Percentiles rank a stretch among this genome's conserved stretches.
Evolutionary conservation across 495 filamentous ascomycete species (phyloP).

Genomic region (Neurospora intermedia): DNA sequence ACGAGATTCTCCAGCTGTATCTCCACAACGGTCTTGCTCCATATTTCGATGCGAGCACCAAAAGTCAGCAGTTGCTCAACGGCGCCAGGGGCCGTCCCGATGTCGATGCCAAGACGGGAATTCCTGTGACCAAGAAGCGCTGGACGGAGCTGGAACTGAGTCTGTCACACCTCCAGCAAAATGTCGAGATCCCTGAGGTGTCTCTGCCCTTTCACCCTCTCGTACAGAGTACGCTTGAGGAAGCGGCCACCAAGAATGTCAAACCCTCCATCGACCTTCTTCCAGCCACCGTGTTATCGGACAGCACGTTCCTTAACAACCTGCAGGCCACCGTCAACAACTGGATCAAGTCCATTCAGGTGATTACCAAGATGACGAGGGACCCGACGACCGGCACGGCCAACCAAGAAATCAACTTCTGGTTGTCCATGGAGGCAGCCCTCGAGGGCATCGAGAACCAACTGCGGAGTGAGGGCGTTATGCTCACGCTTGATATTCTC

Average conservation of each 20-base stretch:
- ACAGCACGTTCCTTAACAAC: conserved; percentile 86
- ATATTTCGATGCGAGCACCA: conserved; percentile 92
- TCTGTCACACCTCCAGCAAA: conserved; percentile 85
- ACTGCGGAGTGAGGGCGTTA: conserved; percentile 76
- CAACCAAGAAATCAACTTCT: conserved; percentile 96
- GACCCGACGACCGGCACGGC: conserved; percentile 83
- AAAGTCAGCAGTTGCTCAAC: conserved; percentile 59
- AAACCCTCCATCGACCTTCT: conserved; percentile 69
- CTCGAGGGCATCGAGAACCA: conserved; percentile 85
- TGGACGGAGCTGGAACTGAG: conserved; percentile 86
- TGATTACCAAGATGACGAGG: conserved; percentile 87
- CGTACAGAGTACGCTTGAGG: conserved; percentile 71
- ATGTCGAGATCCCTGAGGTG: conserved; percentile 91
- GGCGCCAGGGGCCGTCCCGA: conserved; percentile 61
- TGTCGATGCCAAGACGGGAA: conserved; percentile 81
- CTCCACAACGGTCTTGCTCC: conserved; percentile 81
- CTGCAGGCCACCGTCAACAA: conserved; percentile 86
- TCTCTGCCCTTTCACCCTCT: conserved; percentile 76
- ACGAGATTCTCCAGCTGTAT: conserved; percentile 77
- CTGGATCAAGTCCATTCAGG: conserved; percentile 97
- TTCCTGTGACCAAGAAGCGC: conserved; percentile 93
- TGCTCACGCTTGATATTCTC: conserved; percentile 84
- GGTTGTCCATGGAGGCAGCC: conserved; percentile 88
- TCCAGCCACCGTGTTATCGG: conserved; percentile 56
- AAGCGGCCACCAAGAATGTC: conserved; percentile 50